Conservation (phyloP, 2,329 filamentous ascomycete genomes). For the Ilyonectria mors-panacis region DNA sequence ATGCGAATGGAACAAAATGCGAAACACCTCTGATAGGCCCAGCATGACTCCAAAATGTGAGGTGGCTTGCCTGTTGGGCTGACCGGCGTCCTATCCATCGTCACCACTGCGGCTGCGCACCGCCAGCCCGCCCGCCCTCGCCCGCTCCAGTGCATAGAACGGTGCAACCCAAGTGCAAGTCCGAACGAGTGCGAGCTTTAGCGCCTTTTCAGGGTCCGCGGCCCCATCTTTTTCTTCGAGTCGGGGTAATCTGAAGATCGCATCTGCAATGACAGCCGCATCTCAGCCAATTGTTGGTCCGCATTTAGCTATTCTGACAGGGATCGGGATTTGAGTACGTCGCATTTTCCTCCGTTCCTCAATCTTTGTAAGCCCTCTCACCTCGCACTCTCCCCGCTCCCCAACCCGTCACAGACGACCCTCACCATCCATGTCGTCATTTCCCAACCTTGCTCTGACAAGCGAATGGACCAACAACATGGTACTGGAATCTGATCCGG, state of each 20-base stretch:
- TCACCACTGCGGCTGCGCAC: conserved; percentile 10
- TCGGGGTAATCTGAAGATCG: conserved; percentile 23
- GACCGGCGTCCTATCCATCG: conserved; percentile 8
- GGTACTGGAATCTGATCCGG: too few relatives aligned
- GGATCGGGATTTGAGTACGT: conserved; percentile 6
- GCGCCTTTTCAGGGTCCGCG: conserved; percentile 1
- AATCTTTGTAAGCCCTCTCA: not conserved
- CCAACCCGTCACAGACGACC: not conserved
- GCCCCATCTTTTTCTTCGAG: conserved; percentile 13
- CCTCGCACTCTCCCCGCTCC: not conserved
- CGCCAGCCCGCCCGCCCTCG: not conserved
- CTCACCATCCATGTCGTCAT: not conserved
- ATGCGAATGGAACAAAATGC: not conserved
- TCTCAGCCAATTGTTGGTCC: not conserved
- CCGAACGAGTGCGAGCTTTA: conserved; percentile 31
- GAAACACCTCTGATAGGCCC: not conserved
- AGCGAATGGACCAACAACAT: not conserved
- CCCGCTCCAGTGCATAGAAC: too few relatives aligned
- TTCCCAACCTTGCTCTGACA: not conserved
- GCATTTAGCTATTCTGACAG: not conserved
- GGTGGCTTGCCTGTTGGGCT: conserved; percentile 4
- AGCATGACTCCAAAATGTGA: not conserved
- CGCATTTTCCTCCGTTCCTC: too few relatives aligned
- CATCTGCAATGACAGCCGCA: not conserved
- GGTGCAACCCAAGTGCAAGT: too few relatives aligned